These are phyloP conservation scores for Metarhizium anisopliae DNA, from an alignment of 2,329 filamentous ascomycete genomes.

Conservation along the genomic window DNA sequence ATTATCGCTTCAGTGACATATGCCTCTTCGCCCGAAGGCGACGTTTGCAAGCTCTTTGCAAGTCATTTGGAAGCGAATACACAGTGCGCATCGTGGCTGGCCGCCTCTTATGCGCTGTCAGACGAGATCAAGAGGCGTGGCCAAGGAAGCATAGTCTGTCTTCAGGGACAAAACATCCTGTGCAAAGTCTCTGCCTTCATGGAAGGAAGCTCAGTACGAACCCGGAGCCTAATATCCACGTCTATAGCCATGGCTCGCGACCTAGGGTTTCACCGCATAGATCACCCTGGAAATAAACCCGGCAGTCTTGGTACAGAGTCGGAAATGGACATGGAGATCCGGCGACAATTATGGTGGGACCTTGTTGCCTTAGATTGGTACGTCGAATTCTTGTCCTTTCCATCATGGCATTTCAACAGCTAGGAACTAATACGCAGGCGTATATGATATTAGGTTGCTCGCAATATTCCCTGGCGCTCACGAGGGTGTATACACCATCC, in stretches of 20 bases:
- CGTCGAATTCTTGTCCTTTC: neutral
- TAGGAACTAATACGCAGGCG: neutral
- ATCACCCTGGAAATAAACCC: neutral
- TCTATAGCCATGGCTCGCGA: constrained; percentile 6
- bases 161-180: constrained; percentile 3
- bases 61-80: constrained; percentile 1
- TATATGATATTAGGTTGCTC: neutral
- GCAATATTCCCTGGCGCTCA: constrained; percentile 4
- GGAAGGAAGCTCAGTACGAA: constrained; percentile 5
- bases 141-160: constrained; percentile 1
- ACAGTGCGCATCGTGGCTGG: constrained; percentile 4
- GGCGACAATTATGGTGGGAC: constrained; percentile 6
- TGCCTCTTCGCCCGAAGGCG: neutral
- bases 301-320: neutral
- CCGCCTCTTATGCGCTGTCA: constrained; percentile 1
- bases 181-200: constrained; percentile 4
- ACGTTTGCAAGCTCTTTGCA: constrained; percentile 1
- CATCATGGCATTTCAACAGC: neutral
- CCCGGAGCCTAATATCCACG: constrained; percentile 1
- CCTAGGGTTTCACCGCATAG: constrained; percentile 4
- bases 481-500: constrained; percentile 4
- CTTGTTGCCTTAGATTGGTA: constrained; percentile 4
- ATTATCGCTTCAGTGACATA: constrained; percentile 3
- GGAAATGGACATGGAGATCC: constrained; percentile 1
- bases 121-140: constrained; percentile 3